Evolutionary conservation across 2,329 filamentous ascomycete genomes (phyloP).

Genomic region (Triangularia setosa): DNA sequence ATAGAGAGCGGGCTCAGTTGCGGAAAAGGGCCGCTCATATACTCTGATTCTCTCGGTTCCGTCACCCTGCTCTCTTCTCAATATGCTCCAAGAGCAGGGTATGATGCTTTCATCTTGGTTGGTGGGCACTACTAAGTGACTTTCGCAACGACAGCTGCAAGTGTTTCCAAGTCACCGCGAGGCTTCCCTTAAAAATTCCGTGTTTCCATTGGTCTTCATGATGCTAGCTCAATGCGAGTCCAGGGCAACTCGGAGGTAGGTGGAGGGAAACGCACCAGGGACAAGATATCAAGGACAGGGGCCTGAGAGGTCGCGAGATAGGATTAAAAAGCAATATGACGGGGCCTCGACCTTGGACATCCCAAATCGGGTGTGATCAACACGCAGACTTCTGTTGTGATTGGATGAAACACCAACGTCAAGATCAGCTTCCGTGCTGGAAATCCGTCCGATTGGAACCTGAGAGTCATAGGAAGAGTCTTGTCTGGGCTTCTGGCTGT

Average conservation of each 20-base stretch:
- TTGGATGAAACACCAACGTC: neutral
- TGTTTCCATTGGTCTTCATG: neutral
- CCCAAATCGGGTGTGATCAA: neutral
- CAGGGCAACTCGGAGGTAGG: neutral
- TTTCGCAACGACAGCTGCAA: neutral
- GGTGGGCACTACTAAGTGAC: neutral
- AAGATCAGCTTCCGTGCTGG: neutral
- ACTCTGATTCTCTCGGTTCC: neutral
- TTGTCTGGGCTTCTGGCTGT: neutral
- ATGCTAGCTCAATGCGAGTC: neutral
- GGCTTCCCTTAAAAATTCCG: neutral
- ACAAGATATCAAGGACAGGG: neutral
- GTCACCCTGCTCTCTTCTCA: neutral
- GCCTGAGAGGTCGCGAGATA: neutral
- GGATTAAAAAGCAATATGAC: neutral
- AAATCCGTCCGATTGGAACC: neutral
- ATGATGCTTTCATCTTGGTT: neutral
- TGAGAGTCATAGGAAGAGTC: neutral
- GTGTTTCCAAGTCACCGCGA: neutral
- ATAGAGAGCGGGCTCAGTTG: neutral
- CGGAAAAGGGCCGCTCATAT: neutral
- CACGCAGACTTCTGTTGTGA: neutral
- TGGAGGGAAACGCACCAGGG: neutral
- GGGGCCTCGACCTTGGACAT: neutral
- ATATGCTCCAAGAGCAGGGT: neutral